Evolutionary conservation across 345 rosid genomes (phyloP).

Genomic region (Eucalyptus regnans): DNA sequence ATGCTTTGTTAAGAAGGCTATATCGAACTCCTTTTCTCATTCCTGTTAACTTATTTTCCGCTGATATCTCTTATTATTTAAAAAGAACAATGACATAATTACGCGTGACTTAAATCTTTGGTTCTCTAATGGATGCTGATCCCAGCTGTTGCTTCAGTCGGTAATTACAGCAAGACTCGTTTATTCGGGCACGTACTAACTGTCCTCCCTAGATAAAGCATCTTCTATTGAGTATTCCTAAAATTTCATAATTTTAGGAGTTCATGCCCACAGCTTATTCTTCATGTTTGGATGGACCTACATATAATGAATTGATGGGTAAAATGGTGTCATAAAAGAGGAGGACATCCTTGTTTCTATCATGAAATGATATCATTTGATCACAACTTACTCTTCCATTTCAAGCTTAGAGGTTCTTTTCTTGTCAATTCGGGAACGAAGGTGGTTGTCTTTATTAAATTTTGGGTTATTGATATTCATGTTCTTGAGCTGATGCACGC

Average conservation of each 20-base stretch:
- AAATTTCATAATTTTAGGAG: neutral
- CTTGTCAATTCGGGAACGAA: neutral
- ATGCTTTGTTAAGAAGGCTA: too few relatives aligned
- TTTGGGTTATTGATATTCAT: neutral
- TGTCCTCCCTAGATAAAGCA: neutral
- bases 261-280: neutral
- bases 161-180: too few relatives aligned
- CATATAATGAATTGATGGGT: neutral
- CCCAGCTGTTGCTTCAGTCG: too few relatives aligned
- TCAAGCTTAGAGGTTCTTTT: neutral
- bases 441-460: neutral
- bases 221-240: neutral
- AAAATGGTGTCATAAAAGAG: too few relatives aligned
- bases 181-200: neutral
- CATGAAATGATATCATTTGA: neutral
- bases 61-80: too few relatives aligned
- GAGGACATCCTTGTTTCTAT: neutral
- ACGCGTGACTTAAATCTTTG: too few relatives aligned
- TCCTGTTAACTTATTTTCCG: too few relatives aligned
- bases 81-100: too few relatives aligned
- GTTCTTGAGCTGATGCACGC: neutral
- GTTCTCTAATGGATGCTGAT: too few relatives aligned
- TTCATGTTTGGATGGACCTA: neutral
- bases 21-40: too few relatives aligned
- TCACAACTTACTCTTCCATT: neutral